phyloP scores from a whole-genome alignment of 2,329 filamentous ascomycete species.

The Phyllosticta capitalensis region DNA sequence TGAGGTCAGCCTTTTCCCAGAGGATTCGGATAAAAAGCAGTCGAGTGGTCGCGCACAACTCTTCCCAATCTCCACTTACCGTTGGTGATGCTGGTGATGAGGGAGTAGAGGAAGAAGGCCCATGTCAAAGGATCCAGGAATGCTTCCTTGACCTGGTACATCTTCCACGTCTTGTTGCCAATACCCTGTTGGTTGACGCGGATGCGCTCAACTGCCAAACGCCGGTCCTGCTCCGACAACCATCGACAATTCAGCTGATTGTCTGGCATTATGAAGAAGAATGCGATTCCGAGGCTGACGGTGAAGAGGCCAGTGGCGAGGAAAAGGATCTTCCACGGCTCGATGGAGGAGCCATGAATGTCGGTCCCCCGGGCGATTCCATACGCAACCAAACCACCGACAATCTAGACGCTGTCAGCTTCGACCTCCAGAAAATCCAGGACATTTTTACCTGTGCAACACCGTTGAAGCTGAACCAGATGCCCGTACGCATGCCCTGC shows the following conservation, averaged over 20 bases:
- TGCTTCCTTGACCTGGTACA: slow-evolving; percentile 50
- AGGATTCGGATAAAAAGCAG: no score
- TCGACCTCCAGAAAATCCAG: no score
- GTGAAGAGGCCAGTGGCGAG: slow-evolving; percentile 37
- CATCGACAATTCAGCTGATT: slow-evolving; percentile 52
- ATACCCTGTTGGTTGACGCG: slow-evolving; percentile 64
- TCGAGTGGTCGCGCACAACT: no score
- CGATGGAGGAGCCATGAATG: slow-evolving; percentile 47
- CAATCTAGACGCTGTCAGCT: slow-evolving; percentile 33
- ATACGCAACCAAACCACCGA: slow-evolving; percentile 54
- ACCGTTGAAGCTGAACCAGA: slow-evolving; percentile 63
- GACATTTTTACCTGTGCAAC: slow-evolving; percentile 36
- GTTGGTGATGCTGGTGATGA: slow-evolving; percentile 50
- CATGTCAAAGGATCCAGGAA: slow-evolving; percentile 45
- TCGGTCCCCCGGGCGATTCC: slow-evolving; percentile 50
- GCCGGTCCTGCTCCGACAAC: slow-evolving; percentile 56
- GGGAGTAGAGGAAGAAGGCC: slow-evolving; percentile 49
- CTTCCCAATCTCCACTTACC: slow-evolving; percentile 21
- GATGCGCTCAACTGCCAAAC: slow-evolving; percentile 58
- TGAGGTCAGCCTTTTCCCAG: not conserved
- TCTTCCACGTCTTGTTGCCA: slow-evolving; percentile 55
- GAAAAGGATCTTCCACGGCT: slow-evolving; percentile 55
- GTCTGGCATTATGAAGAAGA: slow-evolving; percentile 44
- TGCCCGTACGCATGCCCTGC: slow-evolving; percentile 51
- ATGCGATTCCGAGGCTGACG: slow-evolving; percentile 30